Conservation (phyloP, 2,329 filamentous ascomycete genomes). For the Albifimbria verrucaria region DNA sequence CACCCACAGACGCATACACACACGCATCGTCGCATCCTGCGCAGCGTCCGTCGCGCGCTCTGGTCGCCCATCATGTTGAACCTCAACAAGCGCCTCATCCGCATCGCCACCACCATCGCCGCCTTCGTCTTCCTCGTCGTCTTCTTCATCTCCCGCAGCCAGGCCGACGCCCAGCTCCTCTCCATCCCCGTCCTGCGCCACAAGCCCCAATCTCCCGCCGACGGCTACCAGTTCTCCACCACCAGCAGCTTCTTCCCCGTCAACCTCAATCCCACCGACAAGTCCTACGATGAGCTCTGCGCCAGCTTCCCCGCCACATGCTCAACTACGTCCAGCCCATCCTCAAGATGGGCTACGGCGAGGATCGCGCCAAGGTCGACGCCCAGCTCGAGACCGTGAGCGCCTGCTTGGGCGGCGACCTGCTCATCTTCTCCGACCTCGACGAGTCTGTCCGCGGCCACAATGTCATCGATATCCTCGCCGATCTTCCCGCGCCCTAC, state of each 20-base stretch:
- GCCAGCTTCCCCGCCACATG: conserved; percentile 26
- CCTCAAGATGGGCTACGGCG: conserved; percentile 30
- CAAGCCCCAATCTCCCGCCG: conserved; percentile 19
- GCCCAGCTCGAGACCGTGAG: conserved; percentile 51
- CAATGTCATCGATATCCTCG: conserved; percentile 41
- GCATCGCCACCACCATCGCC: conserved; percentile 22
- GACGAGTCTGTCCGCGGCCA: conserved; percentile 41
- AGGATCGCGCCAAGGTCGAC: conserved; percentile 21
- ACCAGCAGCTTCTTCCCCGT: conserved; percentile 27
- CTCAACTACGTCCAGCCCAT: conserved; percentile 28
- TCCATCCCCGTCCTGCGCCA: conserved; percentile 6
- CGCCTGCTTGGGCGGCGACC: conserved; percentile 40
- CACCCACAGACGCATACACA: too few relatives aligned
- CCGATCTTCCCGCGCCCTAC: conserved; percentile 39
- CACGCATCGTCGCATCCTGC: background rate
- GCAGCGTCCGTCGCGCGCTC: conserved; percentile 8
- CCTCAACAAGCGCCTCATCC: conserved; percentile 28
- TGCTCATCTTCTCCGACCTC: conserved; percentile 50
- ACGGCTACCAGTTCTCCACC: conserved; percentile 24
- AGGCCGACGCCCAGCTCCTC: background rate
- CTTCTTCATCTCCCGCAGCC: too few relatives aligned
- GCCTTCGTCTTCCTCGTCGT: too few relatives aligned
- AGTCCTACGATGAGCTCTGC: conserved; percentile 23
- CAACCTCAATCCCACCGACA: conserved; percentile 19
- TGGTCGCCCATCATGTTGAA: conserved; percentile 17